Evolutionary conservation across 2,329 filamentous ascomycete species (phyloP).

Genomic region (Paraphaeosphaeria minitans): DNA sequence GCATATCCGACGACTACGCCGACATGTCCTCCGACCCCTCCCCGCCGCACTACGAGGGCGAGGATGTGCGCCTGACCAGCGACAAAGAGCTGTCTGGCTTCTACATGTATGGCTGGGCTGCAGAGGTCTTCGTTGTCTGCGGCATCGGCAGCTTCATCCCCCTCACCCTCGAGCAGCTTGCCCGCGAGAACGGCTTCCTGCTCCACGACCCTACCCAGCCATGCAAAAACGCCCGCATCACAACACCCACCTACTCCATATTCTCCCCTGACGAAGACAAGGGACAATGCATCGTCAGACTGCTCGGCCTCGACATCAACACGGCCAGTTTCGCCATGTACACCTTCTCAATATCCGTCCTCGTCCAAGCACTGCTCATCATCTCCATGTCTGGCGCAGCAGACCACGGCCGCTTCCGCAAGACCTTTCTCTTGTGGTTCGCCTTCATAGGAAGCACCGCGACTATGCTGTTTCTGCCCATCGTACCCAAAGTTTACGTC

Average conservation of each 20-base stretch:
- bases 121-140: slow-evolving; percentile 95
- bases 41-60: slow-evolving; percentile 70
- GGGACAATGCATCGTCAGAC: slow-evolving; percentile 77
- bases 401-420: slow-evolving; percentile 87
- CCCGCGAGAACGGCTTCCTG: slow-evolving; percentile 88
- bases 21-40: slow-evolving; percentile 41
- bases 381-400: slow-evolving; percentile 96
- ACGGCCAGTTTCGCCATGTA: slow-evolving; percentile 98
- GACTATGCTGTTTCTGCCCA: slow-evolving; percentile 86
- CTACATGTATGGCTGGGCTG: slow-evolving; percentile 96
- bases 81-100: slow-evolving; percentile 86
- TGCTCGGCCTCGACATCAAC: slow-evolving; percentile 86
- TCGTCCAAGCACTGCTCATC: slow-evolving; percentile 86
- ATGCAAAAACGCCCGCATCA: slow-evolving; percentile 69
- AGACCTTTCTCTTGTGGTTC: slow-evolving; percentile 84
- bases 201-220: slow-evolving; percentile 74
- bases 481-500: slow-evolving; percentile 76
- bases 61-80: slow-evolving; percentile 89
- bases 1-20: slow-evolving; percentile 35
- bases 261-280: slow-evolving; percentile 35
- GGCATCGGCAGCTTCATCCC: slow-evolving; percentile 87
- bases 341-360: slow-evolving; percentile 90
- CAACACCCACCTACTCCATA: slow-evolving; percentile 31
- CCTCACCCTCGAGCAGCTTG: slow-evolving; percentile 90
- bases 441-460: slow-evolving; percentile 78